Evolutionary conservation across 805 yeast genomes (phyloP), one percentile per base, ranked within the genome.

Genomic region (Ascoidea rubescens): DNA sequence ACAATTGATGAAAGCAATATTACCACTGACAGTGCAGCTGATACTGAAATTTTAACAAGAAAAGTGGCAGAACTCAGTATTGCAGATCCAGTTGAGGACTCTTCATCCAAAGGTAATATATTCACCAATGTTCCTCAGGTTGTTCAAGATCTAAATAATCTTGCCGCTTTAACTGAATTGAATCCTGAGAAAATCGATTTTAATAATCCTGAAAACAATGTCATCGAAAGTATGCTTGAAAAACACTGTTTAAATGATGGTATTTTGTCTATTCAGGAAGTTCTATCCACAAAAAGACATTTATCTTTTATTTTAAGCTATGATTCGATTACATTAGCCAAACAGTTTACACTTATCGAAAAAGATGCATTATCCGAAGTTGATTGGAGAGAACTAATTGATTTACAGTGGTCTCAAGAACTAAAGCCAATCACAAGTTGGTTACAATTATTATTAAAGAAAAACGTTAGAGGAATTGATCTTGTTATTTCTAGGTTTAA

Each of bases 301-400:
- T 76, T 85, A 6, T 89, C 97, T 2, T 91, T 93, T 62, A 74
- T 90, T 42, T 71, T 93, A 59, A 79, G 84, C 64, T 83, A 79
- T 63, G 80, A 75, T 52, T 80, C 96, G 1, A 67, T 71, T 52
- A 68, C 76, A 0, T 67, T 93, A 33, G 89, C 95, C 5, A 77
- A 81, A 56, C 97, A 91, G 57, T 73, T 91, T 66, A 91, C 98
- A 0, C 64, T 87, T 49, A 84, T 91, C 56, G 99, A 93, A 64
- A 73, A 81, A 51, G 98, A 93, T 64, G 77, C 89, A 47, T 66
- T 90, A 28, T 74, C 79, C 51, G 96, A 88, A 60, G 75, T 93
- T 45, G 97, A 91, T 64, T 91, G 98, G 97, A 82, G 80, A 59
- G 96, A 88, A 58, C 72, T 91, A 47, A 73, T 90, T 47, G 90